Base-by-base conservation (phyloP, 371 early-diverging fungal genomes). In the Zopfochytrium polystomum region DNA sequence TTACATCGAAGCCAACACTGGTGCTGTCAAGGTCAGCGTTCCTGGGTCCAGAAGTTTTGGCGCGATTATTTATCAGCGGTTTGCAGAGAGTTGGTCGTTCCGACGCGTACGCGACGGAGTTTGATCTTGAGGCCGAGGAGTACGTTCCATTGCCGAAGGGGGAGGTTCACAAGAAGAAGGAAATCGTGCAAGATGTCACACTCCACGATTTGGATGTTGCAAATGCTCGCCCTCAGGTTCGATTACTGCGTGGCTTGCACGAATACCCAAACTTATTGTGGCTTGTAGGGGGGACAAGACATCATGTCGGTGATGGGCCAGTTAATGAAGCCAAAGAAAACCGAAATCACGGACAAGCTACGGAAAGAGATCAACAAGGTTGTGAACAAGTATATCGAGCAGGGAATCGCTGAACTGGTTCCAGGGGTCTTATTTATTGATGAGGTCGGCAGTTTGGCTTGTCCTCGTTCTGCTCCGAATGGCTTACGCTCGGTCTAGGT, bases 161-260 rank as follows among this genome's bases (percentile, higher is more conserved):
- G 27, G 99, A 99, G 61, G 92, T 98, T 26, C 95, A 96, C 77
- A 98, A 96, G 78, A 95, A 91, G 79, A 91, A 94, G 82, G 96
- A 96, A 75, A 86, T 98, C 25, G 85, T 92, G 29, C 98, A 98
- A 73, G 95, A 93, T 65, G 94, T 99, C 7, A 95, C 99, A 0
- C 85, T 99, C 23, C 98, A 99, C 73, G 99, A 99, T 72, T 79
- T 99, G 65, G 99, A 99, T 83, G 86, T 91, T n/a, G 93, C 99
- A 42, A 98, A 98, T 68, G 96, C 96, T 23, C 83, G 88, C 53
- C 95, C 96, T 35, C 91, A 94, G 74, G 84, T 75, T 42, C 64
- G 2, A 34, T 60, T 31, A 43, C 32, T 26, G 52, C 25, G 5
- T 33, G 2, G 11, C 35, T 34, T 4, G 27, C 20, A 33, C 43